Evolutionary conservation across 495 filamentous ascomycete species (phyloP).

Genomic region (Evernia prunastri): DNA sequence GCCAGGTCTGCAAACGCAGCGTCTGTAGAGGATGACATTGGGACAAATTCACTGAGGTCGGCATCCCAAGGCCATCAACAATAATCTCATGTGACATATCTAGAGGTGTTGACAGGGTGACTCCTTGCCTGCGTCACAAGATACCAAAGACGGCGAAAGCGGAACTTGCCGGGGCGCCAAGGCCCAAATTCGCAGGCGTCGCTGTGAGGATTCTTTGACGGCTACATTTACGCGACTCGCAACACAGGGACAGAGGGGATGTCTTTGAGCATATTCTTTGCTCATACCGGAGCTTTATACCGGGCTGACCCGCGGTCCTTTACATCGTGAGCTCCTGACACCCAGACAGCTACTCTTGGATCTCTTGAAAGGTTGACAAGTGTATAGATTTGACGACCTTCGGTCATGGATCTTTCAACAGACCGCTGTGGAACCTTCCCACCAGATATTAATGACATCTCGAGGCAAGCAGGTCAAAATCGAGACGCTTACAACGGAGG

Average conservation of each 20-base stretch:
- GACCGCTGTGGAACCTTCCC: constrained; percentile 56
- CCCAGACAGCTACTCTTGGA: constrained; percentile 5
- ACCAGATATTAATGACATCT: constrained; percentile 78
- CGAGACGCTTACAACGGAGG: constrained; percentile 69
- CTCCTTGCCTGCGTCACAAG: background rate
- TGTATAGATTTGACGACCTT: constrained; percentile 61
- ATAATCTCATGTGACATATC: background rate
- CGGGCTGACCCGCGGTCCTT: constrained; percentile 62
- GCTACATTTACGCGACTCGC: background rate
- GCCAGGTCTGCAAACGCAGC: constrained; percentile 30
- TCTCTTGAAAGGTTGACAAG: constrained; percentile 14
- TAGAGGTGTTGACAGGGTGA: background rate
- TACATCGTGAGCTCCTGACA: constrained; percentile 51
- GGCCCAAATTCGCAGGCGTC: background rate
- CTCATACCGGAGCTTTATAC: constrained; percentile 81
- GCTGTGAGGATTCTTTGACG: background rate
- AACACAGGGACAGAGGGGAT: constrained; percentile 45
- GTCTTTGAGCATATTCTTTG: constrained; percentile 76
- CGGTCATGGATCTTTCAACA: constrained; percentile 61
- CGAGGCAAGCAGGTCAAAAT: constrained; percentile 72
- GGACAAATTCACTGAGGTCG: background rate
- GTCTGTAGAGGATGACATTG: constrained; percentile 8
- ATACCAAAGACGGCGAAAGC: background rate
- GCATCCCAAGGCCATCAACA: background rate
- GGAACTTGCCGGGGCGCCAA: constrained; percentile 2